Evolutionary conservation across 805 yeast species (phyloP).

Genomic region (Metschnikowia continentalis): DNA sequence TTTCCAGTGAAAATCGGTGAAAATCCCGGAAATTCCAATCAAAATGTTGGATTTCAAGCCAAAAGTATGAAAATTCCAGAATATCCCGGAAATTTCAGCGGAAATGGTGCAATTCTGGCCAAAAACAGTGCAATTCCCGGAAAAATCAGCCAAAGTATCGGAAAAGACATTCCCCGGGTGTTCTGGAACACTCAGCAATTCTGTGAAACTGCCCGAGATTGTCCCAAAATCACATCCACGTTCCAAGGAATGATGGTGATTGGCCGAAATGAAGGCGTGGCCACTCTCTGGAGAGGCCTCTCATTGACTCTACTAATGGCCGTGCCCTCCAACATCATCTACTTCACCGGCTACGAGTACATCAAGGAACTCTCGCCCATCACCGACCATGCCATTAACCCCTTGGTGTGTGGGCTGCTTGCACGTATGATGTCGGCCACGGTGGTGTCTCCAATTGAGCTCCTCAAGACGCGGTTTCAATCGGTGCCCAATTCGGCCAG

Average conservation of each 20-base stretch:
- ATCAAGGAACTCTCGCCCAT: slow-evolving; percentile 65
- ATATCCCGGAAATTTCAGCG: too few relatives aligned
- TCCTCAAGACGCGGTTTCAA: slow-evolving; percentile 83
- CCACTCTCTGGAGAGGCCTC: slow-evolving; percentile 86
- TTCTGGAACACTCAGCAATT: slow-evolving; percentile 35
- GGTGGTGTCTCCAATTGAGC: slow-evolving; percentile 80
- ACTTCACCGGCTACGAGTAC: slow-evolving; percentile 90
- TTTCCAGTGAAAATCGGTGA: too few relatives aligned
- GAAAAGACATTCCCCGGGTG: slow-evolving; percentile 10
- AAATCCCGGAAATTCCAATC: too few relatives aligned
- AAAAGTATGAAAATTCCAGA: too few relatives aligned
- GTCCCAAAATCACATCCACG: slow-evolving; percentile 61
- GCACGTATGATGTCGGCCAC: slow-evolving; percentile 86
- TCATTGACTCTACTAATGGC: slow-evolving; percentile 83
- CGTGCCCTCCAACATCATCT: slow-evolving; percentile 87
- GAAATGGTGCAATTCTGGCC: too few relatives aligned
- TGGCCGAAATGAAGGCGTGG: slow-evolving; percentile 64
- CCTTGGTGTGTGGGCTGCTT: slow-evolving; percentile 77
- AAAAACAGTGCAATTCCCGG: too few relatives aligned
- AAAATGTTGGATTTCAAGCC: too few relatives aligned
- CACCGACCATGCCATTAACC: slow-evolving; percentile 53
- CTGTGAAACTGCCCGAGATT: slow-evolving; percentile 34
- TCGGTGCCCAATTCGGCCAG: slow-evolving; percentile 57
- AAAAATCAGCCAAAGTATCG: too few relatives aligned
- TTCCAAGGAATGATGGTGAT: slow-evolving; percentile 69